phyloP scores from a whole-genome alignment of 345 rosid genomes.

The Arabidopsis arenosa region DNA sequence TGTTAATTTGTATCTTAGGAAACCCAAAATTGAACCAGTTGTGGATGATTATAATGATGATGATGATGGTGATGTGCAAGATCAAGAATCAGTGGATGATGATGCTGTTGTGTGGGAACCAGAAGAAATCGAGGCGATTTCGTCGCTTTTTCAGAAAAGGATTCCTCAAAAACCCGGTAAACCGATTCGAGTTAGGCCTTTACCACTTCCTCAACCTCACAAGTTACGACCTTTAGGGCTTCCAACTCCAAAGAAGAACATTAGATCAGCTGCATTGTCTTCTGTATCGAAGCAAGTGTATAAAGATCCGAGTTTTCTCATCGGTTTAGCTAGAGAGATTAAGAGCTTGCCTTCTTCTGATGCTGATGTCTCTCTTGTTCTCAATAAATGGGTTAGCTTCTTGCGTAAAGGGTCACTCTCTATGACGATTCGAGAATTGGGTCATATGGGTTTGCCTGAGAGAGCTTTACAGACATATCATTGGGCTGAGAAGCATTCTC shows the following conservation, averaged over 20 bases:
- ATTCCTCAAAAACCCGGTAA: conserved; percentile 78
- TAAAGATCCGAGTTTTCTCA: conserved; percentile 69
- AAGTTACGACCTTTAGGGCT: conserved; percentile 70
- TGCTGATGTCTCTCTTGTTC: conserved; percentile 61
- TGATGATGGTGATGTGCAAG: conserved; percentile 33
- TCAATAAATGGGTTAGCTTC: conserved; percentile 60
- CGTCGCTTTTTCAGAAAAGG: conserved; percentile 77
- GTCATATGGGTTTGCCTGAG: conserved; percentile 78
- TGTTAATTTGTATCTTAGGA: conserved; percentile 72
- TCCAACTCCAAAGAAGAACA: conserved; percentile 62
- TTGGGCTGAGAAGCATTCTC: conserved; percentile 79
- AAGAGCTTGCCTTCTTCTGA: conserved; percentile 50
- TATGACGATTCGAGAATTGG: conserved; percentile 73
- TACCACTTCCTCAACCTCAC: conserved; percentile 81
- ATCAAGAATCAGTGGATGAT: conserved; percentile 38
- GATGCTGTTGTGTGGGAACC: conserved; percentile 62
- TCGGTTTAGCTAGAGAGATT: conserved; percentile 73
- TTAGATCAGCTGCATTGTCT: conserved; percentile 42
- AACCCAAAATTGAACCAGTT: conserved; percentile 45
- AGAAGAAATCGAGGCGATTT: conserved; percentile 73
- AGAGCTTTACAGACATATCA: conserved; percentile 83
- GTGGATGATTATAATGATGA: conserved; percentile 11
- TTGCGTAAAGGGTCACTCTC: conserved; percentile 81
- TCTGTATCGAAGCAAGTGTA: conserved; percentile 51
- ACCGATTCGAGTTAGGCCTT: conserved; percentile 62